Conservation (phyloP, 1,139 yeast species). For the Kodamaea anthophila region DNA sequence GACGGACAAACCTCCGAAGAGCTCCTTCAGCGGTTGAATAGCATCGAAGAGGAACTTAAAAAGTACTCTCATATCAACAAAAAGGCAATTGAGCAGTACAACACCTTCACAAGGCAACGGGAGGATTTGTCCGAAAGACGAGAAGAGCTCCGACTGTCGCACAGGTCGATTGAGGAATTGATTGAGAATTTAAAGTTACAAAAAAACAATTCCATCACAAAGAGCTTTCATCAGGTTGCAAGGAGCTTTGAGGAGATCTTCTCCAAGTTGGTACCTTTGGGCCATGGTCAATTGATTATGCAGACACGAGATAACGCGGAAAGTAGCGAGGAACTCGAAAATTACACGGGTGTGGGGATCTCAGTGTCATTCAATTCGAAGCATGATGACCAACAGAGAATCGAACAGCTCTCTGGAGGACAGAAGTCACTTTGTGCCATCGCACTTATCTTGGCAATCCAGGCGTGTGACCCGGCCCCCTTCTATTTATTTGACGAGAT, state of each 20-base stretch:
- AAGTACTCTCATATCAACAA: slow-evolving; percentile 77
- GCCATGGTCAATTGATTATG: slow-evolving; percentile 69
- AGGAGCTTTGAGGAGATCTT: slow-evolving; percentile 68
- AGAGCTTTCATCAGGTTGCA: slow-evolving; percentile 75
- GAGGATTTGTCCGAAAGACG: slow-evolving; percentile 62
- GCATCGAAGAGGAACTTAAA: slow-evolving; percentile 51
- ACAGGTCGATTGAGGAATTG: slow-evolving; percentile 64
- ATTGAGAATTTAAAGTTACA: slow-evolving; percentile 69
- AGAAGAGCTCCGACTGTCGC: slow-evolving; percentile 64
- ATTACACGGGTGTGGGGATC: slow-evolving; percentile 77
- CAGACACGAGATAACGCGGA: slow-evolving; percentile 32
- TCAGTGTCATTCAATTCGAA: slow-evolving; percentile 88
- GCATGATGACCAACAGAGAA: slow-evolving; percentile 77
- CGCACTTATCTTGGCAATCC: slow-evolving; percentile 88
- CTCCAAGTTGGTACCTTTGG: slow-evolving; percentile 76
- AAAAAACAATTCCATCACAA: slow-evolving; percentile 76
- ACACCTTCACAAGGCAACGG: slow-evolving; percentile 67
- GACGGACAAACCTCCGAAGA: slow-evolving; percentile 47
- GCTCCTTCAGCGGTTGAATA: slow-evolving; percentile 50
- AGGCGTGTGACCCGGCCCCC: slow-evolving; percentile 94
- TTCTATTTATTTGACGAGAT: slow-evolving; percentile 93
- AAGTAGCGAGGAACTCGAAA: slow-evolving; percentile 36
- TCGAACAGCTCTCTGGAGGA: slow-evolving; percentile 93
- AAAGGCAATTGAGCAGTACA: slow-evolving; percentile 83
- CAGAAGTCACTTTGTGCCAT: slow-evolving; percentile 94